phyloP scores from a whole-genome alignment of 331 rosid species.

The Saraca asoca region DNA sequence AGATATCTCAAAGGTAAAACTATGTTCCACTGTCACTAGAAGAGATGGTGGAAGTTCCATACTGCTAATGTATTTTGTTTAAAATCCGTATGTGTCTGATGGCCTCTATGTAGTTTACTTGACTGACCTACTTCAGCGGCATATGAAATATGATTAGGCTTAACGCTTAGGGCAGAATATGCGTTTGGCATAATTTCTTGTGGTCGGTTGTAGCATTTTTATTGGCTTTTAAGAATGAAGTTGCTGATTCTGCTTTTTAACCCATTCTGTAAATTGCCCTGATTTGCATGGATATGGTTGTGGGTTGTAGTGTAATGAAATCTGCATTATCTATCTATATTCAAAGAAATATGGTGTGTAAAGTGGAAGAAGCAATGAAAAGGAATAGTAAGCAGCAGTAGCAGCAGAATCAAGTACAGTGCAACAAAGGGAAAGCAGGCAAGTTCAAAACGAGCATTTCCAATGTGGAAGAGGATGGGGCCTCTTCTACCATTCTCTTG shows the following conservation, averaged over 20 bases:
- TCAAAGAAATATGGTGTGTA: too few relatives aligned
- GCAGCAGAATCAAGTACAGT: conserved; percentile 61
- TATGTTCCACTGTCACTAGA: too few relatives aligned
- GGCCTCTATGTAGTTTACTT: background rate
- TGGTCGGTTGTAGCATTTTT: too few relatives aligned
- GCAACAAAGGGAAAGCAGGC: conserved; percentile 72
- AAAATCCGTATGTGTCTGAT: background rate
- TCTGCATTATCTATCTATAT: too few relatives aligned
- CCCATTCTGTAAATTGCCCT: too few relatives aligned
- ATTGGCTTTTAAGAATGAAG: too few relatives aligned
- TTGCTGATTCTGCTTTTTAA: too few relatives aligned
- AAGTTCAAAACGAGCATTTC: conserved; percentile 92
- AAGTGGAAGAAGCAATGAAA: conserved; percentile 74
- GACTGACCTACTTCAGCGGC: background rate
- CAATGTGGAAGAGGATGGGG: conserved; percentile 75
- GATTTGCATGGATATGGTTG: too few relatives aligned
- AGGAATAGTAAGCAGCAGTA: conserved; percentile 45
- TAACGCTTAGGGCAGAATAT: too few relatives aligned
- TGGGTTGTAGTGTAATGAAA: too few relatives aligned
- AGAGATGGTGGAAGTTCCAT: too few relatives aligned
- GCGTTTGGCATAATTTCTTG: background rate
- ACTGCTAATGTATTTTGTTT: background rate
- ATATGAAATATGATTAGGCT: background rate
- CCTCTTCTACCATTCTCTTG: conserved; percentile 85
- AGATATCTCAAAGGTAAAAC: background rate